Base-by-base conservation (phyloP, 2,329 filamentous ascomycete species). In the Fusarium sp. region DNA sequence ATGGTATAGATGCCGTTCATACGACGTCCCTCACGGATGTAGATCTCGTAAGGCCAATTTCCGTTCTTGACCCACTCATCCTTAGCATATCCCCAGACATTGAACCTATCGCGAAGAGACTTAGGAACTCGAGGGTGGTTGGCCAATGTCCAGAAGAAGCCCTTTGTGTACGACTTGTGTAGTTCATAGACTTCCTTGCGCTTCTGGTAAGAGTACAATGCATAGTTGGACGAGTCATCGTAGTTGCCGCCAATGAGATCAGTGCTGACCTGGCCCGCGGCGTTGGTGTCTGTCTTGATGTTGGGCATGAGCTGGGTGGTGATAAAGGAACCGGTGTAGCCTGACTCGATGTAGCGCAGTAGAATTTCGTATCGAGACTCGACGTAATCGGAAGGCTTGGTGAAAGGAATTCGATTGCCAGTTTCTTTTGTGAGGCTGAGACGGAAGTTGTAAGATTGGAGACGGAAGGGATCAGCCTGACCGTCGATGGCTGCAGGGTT, bases 361-460 rank as follows among this genome's bases (percentile, higher is more conserved):
- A 71, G 68, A 4, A 71, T 31, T 15, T 71, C 68, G 26, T 71
- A 71, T 5, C 42, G 24, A 24, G 68, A 58, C 49, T 71, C 68
- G 1, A 45, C 56, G 50, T 71, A 71, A 13, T 67, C 68, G 8
- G 49, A 49, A 9, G 68, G 68, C 49, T 71, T 71, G 15, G 49
- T 58, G 60, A 71, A 71, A 1, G 64, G 49, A 1, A 71, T 34
- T 31, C 18, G 34, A 49, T 71, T 71, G 18, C 26, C 17, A 1
- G 45, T 18, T 15, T 62, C 28, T 26, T 56, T 55, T 24, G 68
- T 71, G 5, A 71, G 63, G 38, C 52, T 52, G 22, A 71, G 42
- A 5, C 68, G 59, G 49, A 71, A 71, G 64, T 71, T 71, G 43
- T 71, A 71, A 6, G 68, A 69, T 2, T 71, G 68, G 20, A 71